These are phyloP conservation scores for Boletellus sp. DNA, from an alignment of 1,284 basidiomycete genomes.

Conservation along the genomic window DNA sequence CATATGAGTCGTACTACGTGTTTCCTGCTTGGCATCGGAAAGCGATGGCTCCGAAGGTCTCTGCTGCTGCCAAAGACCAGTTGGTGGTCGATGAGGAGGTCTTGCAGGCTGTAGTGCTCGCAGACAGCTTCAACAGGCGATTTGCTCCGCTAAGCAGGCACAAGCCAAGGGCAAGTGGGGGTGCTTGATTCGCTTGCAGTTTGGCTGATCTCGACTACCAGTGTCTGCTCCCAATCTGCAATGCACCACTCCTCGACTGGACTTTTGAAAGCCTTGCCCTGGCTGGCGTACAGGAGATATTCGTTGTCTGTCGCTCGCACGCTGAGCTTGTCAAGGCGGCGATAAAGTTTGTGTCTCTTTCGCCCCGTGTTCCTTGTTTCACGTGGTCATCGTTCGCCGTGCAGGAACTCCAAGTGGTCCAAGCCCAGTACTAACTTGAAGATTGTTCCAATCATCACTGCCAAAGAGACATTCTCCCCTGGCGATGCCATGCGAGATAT, in stretches of 20 bases:
- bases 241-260: constrained; percentile 91
- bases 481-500: constrained; percentile 97
- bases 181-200: constrained; percentile 5
- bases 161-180: constrained; percentile 73
- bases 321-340: constrained; percentile 78
- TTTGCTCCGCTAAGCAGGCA: constrained; percentile 84
- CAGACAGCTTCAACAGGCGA: constrained; percentile 92
- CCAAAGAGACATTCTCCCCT: constrained; percentile 84
- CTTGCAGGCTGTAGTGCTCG: constrained; percentile 88
- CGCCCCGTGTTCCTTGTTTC: constrained; percentile 16
- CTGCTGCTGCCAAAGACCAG: constrained; percentile 53
- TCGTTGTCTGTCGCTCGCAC: constrained; percentile 89
- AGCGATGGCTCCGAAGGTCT: constrained; percentile 61
- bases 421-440: constrained; percentile 73
- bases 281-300: constrained; percentile 92
- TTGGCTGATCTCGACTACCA: constrained; percentile 32
- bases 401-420: constrained; percentile 79
- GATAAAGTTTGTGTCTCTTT: constrained; percentile 59
- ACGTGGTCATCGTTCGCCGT: constrained; percentile 3
- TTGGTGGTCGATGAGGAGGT: constrained; percentile 68
- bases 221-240: constrained; percentile 93
- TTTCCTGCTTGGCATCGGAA: neutral
- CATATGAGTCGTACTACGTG: neutral
- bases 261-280: constrained; percentile 91
- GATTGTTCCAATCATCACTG: constrained; percentile 84